These are phyloP conservation scores for Spencermartinsiella europaea DNA, from an alignment of 805 yeast species.

Conservation along the genomic window DNA sequence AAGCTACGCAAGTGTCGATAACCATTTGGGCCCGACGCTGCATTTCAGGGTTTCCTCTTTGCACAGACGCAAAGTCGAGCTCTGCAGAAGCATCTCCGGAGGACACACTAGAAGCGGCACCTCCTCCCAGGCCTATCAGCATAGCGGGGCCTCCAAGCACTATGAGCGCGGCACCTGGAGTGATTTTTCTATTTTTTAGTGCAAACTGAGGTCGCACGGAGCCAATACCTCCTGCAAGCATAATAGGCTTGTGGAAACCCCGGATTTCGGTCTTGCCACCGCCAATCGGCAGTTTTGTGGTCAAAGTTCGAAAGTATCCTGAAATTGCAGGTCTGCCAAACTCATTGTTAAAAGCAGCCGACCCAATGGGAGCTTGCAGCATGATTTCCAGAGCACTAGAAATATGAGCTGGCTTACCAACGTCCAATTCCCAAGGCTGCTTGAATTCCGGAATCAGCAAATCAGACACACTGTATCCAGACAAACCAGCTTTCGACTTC, in stretches of 20 bases:
- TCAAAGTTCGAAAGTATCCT: conserved; percentile 94
- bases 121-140: conserved; percentile 99
- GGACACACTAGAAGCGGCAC: conserved; percentile 97
- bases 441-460: conserved; percentile 74
- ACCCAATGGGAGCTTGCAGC: conserved; percentile 96
- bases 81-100: conserved; percentile 96
- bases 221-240: conserved; percentile 99
- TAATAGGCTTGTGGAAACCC: conserved; percentile 98
- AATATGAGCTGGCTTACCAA: conserved; percentile 90
- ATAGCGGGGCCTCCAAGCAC: conserved; percentile 97
- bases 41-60: conserved; percentile 99
- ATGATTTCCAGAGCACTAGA: conserved; percentile 90
- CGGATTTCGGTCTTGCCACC: conserved; percentile 66
- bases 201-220: conserved; percentile 91
- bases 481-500: conserved; percentile 90
- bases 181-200: conserved; percentile 76
- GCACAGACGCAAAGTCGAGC: conserved; percentile 97
- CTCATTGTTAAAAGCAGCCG: conserved; percentile 97
- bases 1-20: conserved; percentile 85
- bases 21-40: conserved; percentile 99
- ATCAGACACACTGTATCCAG: conserved; percentile 91
- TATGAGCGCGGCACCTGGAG: conserved; percentile 86
- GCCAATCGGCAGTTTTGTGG: conserved; percentile 61
- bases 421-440: conserved; percentile 93
- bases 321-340: conserved; percentile 97